Conservation (phyloP, 176 grass and related monocot species). For the Eleusine indica region DNA sequence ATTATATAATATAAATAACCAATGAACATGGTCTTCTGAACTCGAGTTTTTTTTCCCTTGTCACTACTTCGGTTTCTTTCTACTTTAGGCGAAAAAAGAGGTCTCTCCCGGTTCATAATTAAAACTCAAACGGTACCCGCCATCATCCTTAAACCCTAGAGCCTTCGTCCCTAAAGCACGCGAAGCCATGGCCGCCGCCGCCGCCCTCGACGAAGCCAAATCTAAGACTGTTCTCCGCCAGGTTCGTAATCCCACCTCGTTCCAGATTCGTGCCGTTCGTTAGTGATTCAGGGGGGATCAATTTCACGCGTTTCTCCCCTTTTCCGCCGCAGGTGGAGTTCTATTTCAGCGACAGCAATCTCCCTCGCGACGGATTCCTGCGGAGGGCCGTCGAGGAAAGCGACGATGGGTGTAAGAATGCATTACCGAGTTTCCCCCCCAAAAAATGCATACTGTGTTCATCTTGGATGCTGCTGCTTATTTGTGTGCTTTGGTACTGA, state of each 20-base stretch:
- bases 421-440: not conserved
- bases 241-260: slow-evolving; percentile 28
- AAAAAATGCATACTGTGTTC: not conserved
- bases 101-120: not conserved
- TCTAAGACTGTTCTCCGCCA: slow-evolving; percentile 66
- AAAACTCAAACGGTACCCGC: slow-evolving; percentile 21
- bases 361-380: slow-evolving; percentile 78
- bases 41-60: too few species aligned
- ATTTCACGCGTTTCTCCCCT: not conserved
- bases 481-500: slow-evolving; percentile 24
- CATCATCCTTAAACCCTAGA: slow-evolving; percentile 62
- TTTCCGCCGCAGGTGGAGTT: slow-evolving; percentile 69
- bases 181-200: slow-evolving; percentile 47
- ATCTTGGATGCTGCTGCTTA: not conserved
- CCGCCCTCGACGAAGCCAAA: slow-evolving; percentile 62
- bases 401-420: slow-evolving; percentile 74
- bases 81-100: too few species aligned
- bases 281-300: not conserved
- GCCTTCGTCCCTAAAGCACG: not conserved
- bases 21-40: too few species aligned
- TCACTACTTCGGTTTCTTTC: too few species aligned
- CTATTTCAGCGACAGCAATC: slow-evolving; percentile 95
- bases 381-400: slow-evolving; percentile 63
- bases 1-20: too few species aligned
- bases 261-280: not conserved